phyloP scores from a whole-genome alignment of 306 rosid genomes.

The Fagus sylvatica region DNA sequence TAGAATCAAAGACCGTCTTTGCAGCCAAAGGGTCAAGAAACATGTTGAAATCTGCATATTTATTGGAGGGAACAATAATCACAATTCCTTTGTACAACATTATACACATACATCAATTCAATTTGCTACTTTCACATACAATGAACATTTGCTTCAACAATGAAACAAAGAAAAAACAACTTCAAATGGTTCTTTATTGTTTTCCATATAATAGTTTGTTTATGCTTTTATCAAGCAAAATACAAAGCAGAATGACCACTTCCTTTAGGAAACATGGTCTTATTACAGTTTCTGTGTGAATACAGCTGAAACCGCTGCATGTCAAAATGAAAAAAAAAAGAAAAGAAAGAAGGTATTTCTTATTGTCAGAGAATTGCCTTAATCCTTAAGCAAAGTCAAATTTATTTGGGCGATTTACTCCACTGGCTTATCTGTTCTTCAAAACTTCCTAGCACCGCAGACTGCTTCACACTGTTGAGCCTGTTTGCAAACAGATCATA shows the following conservation, averaged over 20 bases:
- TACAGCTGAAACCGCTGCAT: conserved; percentile 17
- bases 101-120: too few relatives aligned
- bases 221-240: conserved; percentile 2
- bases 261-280: conserved; percentile 2
- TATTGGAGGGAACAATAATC: conserved; percentile 67
- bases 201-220: conserved; percentile 1
- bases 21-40: conserved; percentile 88
- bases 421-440: conserved; percentile 59
- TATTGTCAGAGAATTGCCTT: conserved; percentile 18
- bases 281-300: conserved; percentile 20
- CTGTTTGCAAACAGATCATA: conserved; percentile 46
- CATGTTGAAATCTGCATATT: conserved; percentile 85
- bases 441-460: conserved; percentile 74
- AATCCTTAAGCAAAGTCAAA: not conserved
- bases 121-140: too few relatives aligned
- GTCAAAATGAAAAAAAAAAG: not conserved
- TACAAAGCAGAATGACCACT: not conserved
- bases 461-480: conserved; percentile 52
- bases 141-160: too few relatives aligned
- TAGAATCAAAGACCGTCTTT: conserved; percentile 61
- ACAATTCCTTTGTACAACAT: conserved; percentile 58
- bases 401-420: conserved; percentile 36
- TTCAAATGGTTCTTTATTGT: conserved; percentile 2
- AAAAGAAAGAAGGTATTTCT: not conserved
- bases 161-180: not conserved